Conservation (phyloP, 495 filamentous ascomycete genomes). For the Aspergillus sparsus region DNA sequence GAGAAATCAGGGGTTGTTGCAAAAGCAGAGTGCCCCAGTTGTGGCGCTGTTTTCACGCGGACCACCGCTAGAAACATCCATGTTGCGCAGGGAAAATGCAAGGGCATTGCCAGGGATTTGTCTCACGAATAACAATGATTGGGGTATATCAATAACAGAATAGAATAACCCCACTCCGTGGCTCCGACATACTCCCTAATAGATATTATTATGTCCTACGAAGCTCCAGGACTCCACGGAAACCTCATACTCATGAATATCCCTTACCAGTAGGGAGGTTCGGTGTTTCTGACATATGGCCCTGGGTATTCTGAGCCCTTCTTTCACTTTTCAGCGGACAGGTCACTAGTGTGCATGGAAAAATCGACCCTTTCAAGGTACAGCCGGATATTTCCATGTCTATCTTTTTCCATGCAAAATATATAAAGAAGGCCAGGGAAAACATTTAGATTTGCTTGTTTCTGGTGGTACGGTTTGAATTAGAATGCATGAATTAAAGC, state of each 20-base stretch:
- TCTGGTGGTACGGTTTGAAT: constrained; percentile 2
- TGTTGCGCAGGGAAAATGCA: constrained; percentile 87
- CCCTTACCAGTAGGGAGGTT: not conserved
- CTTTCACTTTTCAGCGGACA: no score
- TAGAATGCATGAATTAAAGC: not conserved
- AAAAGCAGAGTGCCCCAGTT: constrained; percentile 83
- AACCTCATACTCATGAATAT: not conserved
- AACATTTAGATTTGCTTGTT: constrained; percentile 7
- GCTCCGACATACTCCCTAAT: not conserved
- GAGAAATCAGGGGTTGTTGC: constrained; percentile 88
- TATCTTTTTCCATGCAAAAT: not conserved
- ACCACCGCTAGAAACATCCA: constrained; percentile 91
- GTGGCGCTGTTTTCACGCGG: constrained; percentile 87
- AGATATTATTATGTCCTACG: not conserved
- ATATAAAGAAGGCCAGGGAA: constrained; percentile 3
- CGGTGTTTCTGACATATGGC: not conserved
- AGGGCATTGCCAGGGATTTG: constrained; percentile 43
- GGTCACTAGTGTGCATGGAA: no score
- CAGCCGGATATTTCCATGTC: no score
- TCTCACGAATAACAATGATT: constrained; percentile 27
- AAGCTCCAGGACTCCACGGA: not conserved
- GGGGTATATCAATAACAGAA: not conserved
- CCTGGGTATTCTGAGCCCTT: not conserved
- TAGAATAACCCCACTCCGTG: not conserved
- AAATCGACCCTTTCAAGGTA: no score